Evolutionary conservation across 306 rosid species (phyloP).

Genomic region (Prunus fruticosa): DNA sequence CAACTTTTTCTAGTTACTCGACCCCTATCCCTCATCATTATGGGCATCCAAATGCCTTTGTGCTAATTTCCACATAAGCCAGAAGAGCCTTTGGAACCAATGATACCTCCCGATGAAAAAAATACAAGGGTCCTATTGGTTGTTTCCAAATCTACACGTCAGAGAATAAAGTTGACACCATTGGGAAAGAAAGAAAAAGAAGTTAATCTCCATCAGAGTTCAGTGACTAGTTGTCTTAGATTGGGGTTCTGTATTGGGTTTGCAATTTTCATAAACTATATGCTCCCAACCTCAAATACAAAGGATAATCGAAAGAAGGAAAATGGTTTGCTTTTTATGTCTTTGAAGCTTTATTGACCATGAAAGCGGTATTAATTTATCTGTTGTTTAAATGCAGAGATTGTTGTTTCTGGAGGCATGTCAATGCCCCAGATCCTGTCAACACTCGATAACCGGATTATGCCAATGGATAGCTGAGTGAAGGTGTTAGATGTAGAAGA

Average conservation of each 20-base stretch:
- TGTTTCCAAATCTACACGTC: not conserved
- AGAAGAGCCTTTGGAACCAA: not conserved
- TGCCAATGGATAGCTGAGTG: constrained; percentile 50
- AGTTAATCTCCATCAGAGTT: not conserved
- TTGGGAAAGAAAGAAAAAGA: not conserved
- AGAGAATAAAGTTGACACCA: too few relatives aligned
- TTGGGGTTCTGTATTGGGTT: not conserved
- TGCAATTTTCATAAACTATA: not conserved
- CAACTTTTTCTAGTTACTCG: not conserved
- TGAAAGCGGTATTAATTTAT: constrained; percentile 2
- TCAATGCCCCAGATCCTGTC: constrained; percentile 87
- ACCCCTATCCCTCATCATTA: not conserved
- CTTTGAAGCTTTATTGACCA: not conserved
- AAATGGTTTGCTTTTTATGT: not conserved
- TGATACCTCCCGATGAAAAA: not conserved
- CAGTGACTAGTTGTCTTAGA: not conserved
- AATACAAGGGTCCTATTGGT: not conserved
- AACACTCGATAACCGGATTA: constrained; percentile 45
- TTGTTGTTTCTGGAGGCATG: constrained; percentile 95
- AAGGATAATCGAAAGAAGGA: not conserved
- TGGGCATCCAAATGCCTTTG: not conserved
- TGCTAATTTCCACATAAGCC: not conserved
- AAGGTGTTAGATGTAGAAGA: constrained; percentile 21
- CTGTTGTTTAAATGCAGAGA: constrained; percentile 54
- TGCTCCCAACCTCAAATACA: not conserved